Evolutionary conservation across 805 yeast species (phyloP).

Genomic region (Yueomyces sinensis): DNA sequence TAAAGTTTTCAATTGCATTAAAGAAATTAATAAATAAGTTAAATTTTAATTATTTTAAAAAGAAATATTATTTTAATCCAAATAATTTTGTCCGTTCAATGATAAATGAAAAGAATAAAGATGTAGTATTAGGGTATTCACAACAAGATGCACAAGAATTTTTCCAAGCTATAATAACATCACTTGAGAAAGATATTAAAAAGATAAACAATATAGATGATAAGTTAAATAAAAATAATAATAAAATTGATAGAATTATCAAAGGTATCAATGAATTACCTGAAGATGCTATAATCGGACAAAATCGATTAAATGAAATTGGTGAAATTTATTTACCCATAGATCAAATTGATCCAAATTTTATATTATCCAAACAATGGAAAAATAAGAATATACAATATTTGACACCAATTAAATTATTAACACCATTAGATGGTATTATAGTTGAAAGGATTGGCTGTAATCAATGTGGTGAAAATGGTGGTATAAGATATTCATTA

Average conservation of each 20-base stretch:
- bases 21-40: slow-evolving; percentile 38
- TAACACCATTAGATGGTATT: slow-evolving; percentile 85
- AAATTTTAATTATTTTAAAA: slow-evolving; percentile 37
- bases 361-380: slow-evolving; percentile 25
- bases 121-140: slow-evolving; percentile 22
- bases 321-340: slow-evolving; percentile 65
- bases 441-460: slow-evolving; percentile 81
- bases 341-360: slow-evolving; percentile 59
- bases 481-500: slow-evolving; percentile 72
- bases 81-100: slow-evolving; percentile 43
- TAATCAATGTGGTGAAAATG: slow-evolving; percentile 78
- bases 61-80: slow-evolving; percentile 47
- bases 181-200: slow-evolving; percentile 35
- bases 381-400: slow-evolving; percentile 31
- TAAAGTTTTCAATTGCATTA: slow-evolving; percentile 37
- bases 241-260: not conserved
- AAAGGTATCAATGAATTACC: slow-evolving; percentile 22
- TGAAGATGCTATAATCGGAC: slow-evolving; percentile 25
- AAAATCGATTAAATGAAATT: slow-evolving; percentile 39
- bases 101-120: slow-evolving; percentile 13
- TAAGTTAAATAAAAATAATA: slow-evolving; percentile 2
- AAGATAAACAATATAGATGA: slow-evolving; percentile 7
- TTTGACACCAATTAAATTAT: slow-evolving; percentile 28
- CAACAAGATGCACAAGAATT: slow-evolving; percentile 95
- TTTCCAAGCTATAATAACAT: slow-evolving; percentile 59